A percentile compares a stretch with the other conserved stretches of the same genome.
Evolutionary conservation across 768 basidiomycete genomes (phyloP).

Genomic region (Lactarius hatsudake): DNA sequence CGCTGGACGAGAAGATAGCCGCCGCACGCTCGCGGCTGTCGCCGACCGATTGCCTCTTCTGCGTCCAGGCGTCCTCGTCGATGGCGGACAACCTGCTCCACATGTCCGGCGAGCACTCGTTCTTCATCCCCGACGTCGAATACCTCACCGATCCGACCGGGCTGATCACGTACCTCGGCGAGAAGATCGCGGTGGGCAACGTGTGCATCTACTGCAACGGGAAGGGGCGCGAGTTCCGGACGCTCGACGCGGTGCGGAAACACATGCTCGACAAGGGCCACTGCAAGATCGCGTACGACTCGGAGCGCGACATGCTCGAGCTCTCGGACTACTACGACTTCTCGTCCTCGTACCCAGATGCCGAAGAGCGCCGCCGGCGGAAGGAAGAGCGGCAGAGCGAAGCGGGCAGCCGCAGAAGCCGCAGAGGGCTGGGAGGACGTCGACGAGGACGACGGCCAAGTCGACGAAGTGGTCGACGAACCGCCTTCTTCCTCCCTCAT

Average conservation of each 20-base stretch:
- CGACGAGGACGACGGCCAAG: constrained; percentile 33
- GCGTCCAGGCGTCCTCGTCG: constrained; percentile 48
- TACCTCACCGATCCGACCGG: constrained; percentile 84
- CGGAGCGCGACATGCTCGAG: constrained; percentile 76
- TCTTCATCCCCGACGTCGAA: constrained; percentile 94
- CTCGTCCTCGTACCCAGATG: constrained; percentile 67
- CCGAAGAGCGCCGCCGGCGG: constrained; percentile 32
- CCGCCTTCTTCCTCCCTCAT: constrained; percentile 22
- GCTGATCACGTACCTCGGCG: constrained; percentile 80
- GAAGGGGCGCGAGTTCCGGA: constrained; percentile 76
- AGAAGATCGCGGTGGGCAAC: constrained; percentile 92
- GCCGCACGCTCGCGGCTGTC: constrained; percentile 64
- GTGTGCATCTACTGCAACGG: constrained; percentile 90
- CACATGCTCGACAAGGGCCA: constrained; percentile 97
- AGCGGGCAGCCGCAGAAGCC: constrained; percentile 26
- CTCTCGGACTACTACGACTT: constrained; percentile 95
- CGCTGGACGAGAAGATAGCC: constrained; percentile 74
- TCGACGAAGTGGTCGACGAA: constrained; percentile 36
- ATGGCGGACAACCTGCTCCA: constrained; percentile 73
- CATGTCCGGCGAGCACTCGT: constrained; percentile 87
- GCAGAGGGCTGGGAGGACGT: constrained; percentile 36
- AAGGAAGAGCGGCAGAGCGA: constrained; percentile 24
- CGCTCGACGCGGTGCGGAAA: constrained; percentile 82
- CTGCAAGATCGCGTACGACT: constrained; percentile 92
- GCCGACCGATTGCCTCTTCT: constrained; percentile 82